These are phyloP conservation scores for Scytalidium lignicola DNA, from an alignment of 2,329 filamentous ascomycete species.

Conservation along the genomic window DNA sequence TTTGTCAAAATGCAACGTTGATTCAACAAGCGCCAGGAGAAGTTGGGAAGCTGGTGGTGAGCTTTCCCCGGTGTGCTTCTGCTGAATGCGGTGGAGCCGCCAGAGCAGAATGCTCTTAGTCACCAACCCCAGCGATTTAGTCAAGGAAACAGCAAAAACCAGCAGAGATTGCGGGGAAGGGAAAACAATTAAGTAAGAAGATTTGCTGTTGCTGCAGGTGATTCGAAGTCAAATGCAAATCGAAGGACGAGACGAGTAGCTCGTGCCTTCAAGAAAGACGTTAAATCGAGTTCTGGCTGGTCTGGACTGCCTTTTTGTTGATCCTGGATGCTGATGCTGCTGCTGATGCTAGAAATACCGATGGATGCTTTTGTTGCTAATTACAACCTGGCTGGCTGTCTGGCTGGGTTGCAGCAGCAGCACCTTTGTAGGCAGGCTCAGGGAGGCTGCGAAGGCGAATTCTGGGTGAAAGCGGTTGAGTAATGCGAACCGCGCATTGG, in stretches of 20 bases:
- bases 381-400: neutral
- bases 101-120: constrained; percentile 11
- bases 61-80: constrained; percentile 2
- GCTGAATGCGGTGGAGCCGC: neutral
- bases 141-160: constrained; percentile 19
- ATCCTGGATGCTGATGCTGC: no score
- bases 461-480: neutral
- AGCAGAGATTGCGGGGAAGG: constrained; percentile 2
- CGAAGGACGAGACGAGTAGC: neutral
- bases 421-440: neutral
- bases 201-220: neutral
- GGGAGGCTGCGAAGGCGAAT: neutral
- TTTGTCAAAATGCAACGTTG: no score
- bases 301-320: neutral
- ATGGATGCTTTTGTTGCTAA: no score
- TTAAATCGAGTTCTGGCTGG: neutral
- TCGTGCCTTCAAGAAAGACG: neutral
- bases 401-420: neutral
- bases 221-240: neutral
- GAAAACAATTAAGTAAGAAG: neutral
- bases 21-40: neutral
- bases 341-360: no score
- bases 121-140: constrained; percentile 14
- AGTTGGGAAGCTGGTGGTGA: neutral
- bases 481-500: neutral